These are phyloP conservation scores for Glutinoglossum americanum DNA, from an alignment of 495 filamentous ascomycete species.

Conservation along the genomic window DNA sequence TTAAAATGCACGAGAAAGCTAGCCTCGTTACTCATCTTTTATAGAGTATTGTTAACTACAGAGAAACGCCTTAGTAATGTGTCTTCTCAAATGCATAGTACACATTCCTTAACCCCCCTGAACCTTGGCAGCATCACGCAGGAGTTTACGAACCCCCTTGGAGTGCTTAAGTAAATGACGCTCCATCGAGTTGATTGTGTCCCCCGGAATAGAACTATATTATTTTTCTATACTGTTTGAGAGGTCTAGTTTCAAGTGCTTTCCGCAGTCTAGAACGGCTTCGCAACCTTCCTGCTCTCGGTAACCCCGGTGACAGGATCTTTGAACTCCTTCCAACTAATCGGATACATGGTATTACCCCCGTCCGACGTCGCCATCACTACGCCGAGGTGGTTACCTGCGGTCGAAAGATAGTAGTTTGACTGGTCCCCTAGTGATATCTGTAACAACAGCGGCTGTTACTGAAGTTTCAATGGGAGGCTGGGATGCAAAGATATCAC, in stretches of 20 bases:
- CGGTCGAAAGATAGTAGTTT: constrained; percentile 82
- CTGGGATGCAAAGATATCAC: background rate
- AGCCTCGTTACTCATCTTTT: no score
- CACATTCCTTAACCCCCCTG: no score
- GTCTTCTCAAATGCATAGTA: no score
- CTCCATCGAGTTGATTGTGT: no score
- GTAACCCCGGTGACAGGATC: constrained; percentile 57
- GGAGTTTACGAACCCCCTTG: no score
- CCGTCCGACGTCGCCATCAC: constrained; percentile 81
- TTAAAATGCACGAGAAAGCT: no score
- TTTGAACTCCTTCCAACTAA: constrained; percentile 85
- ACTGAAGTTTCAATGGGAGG: background rate
- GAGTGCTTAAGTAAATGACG: no score
- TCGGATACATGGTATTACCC: constrained; percentile 74
- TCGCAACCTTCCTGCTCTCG: constrained; percentile 81
- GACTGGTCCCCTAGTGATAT: constrained; percentile 83
- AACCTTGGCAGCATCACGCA: no score
- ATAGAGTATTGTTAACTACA: no score
- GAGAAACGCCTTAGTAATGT: no score
- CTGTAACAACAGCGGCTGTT: constrained; percentile 15
- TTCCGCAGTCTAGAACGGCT: constrained; percentile 45
- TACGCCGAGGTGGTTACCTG: constrained; percentile 76
- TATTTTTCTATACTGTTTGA: background rate
- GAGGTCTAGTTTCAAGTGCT: background rate
- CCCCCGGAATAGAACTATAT: no score